These are phyloP conservation scores for Buddleja alternifolia DNA, from an alignment of 257 asterid genomes.

Conservation along the genomic window DNA sequence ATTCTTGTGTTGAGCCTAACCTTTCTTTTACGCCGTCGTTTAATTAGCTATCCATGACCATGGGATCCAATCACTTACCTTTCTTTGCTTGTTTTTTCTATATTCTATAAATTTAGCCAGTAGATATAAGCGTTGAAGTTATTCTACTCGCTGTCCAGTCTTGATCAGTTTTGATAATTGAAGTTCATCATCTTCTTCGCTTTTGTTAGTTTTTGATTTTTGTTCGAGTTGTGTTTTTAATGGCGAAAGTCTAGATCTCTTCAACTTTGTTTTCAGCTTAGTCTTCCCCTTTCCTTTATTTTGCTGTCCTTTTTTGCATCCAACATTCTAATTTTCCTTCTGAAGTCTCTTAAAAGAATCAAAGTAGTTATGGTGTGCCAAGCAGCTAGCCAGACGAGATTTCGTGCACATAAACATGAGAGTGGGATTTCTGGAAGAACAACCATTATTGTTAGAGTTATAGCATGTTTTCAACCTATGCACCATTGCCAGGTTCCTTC, in stretches of 20 bases:
- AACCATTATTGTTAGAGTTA: conserved; percentile 74
- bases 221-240: conserved; percentile 1
- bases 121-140: conserved; percentile 3
- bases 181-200: conserved; percentile 28
- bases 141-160: conserved; percentile 14
- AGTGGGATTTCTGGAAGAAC: conserved; percentile 72
- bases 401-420: conserved; percentile 78
- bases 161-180: not conserved
- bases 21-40: conserved; percentile 23
- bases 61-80: conserved; percentile 69
- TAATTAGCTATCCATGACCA: conserved; percentile 50
- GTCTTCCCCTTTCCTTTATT: conserved; percentile 14
- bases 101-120: conserved; percentile 51
- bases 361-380: conserved; percentile 94
- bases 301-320: conserved; percentile 28
- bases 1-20: conserved; percentile 18
- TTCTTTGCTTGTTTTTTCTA: conserved; percentile 51
- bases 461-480: conserved; percentile 84
- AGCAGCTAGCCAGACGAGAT: conserved; percentile 77
- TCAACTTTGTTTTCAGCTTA: conserved; percentile 26
- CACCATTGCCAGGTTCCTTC: conserved; percentile 82
- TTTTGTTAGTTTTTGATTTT: conserved; percentile 19
- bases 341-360: conserved; percentile 42
- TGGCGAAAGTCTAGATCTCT: conserved; percentile 5
- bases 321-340: conserved; percentile 26